These are phyloP conservation scores for Suzukiozyma palmioleophila DNA, from an alignment of 1,139 yeast species.

Conservation along the genomic window DNA sequence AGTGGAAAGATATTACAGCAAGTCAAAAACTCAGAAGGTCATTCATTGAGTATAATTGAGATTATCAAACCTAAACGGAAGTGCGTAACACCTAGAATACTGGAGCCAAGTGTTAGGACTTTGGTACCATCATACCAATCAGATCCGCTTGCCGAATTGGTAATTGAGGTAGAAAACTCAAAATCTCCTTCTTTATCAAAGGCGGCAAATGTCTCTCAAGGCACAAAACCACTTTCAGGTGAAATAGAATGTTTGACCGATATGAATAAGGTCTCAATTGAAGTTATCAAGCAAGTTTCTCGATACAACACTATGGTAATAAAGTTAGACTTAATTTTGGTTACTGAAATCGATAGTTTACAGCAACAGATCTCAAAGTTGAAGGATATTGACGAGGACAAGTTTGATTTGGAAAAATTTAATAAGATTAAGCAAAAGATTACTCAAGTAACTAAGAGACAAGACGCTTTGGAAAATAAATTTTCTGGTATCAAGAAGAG, in stretches of 20 bases:
- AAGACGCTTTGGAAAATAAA: slow-evolving; percentile 18
- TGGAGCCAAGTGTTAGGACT: not conserved
- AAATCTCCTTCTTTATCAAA: not conserved
- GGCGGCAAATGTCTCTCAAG: not conserved
- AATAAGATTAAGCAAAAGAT: slow-evolving; percentile 13
- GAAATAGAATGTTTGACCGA: slow-evolving; percentile 11
- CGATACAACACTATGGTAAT: slow-evolving; percentile 17
- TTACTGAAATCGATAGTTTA: slow-evolving; percentile 19
- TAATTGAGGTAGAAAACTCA: not conserved
- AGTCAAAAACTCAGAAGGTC: slow-evolving; percentile 5
- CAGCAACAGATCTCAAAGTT: slow-evolving; percentile 20
- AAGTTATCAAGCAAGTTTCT: slow-evolving; percentile 15
- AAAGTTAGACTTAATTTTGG: slow-evolving; percentile 20
- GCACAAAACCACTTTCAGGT: not conserved
- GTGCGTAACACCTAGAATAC: too few relatives aligned
- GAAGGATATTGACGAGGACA: slow-evolving; percentile 8
- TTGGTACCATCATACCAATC: not conserved
- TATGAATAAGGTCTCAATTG: slow-evolving; percentile 18
- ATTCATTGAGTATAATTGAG: too few relatives aligned
- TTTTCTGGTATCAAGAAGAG: slow-evolving; percentile 18
- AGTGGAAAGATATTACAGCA: slow-evolving; percentile 23
- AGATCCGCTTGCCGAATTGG: not conserved
- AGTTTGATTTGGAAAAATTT: slow-evolving; percentile 6
- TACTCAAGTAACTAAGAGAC: slow-evolving; percentile 15
- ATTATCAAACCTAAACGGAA: not conserved